A percentile compares a stretch with the other conserved stretches of the same genome.
These are phyloP conservation scores for Cubamyces sp. DNA, from an alignment of 768 basidiomycete species.

Conservation along the genomic window DNA sequence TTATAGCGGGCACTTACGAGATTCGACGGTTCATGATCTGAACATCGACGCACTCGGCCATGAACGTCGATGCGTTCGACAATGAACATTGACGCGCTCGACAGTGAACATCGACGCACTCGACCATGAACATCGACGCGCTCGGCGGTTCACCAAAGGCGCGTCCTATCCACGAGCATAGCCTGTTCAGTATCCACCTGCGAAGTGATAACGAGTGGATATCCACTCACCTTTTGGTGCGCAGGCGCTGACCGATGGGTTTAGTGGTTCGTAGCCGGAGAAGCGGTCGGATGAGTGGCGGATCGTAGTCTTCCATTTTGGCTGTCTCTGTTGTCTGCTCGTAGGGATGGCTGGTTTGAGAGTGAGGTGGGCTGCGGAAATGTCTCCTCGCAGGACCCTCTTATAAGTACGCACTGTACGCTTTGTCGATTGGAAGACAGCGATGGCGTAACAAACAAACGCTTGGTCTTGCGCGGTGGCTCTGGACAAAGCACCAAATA, in stretches of 20 bases:
- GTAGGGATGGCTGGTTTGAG: too few relatives aligned
- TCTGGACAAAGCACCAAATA: too few relatives aligned
- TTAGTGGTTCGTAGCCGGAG: not conserved
- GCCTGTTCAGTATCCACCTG: too few relatives aligned
- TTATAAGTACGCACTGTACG: too few relatives aligned
- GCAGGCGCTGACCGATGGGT: slow-evolving; percentile 5
- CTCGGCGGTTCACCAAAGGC: not conserved
- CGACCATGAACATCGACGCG: slow-evolving; percentile 7
- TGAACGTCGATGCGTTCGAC: not conserved
- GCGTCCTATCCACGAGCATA: too few relatives aligned
- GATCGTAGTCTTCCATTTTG: not conserved
- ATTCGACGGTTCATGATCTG: too few relatives aligned
- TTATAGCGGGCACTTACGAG: too few relatives aligned
- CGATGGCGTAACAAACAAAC: too few relatives aligned
- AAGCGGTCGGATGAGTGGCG: not conserved
- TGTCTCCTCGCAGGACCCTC: too few relatives aligned
- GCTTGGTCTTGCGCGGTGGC: too few relatives aligned
- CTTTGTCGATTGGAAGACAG: too few relatives aligned
- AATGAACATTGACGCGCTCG: not conserved
- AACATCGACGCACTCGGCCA: not conserved
- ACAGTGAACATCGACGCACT: slow-evolving; percentile 6
- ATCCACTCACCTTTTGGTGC: not conserved
- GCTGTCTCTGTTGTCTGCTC: not conserved
- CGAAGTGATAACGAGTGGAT: not conserved
- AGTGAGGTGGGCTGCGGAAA: too few relatives aligned